Base-by-base conservation (phyloP, 345 rosid species). In the Kernera saxatilis region DNA sequence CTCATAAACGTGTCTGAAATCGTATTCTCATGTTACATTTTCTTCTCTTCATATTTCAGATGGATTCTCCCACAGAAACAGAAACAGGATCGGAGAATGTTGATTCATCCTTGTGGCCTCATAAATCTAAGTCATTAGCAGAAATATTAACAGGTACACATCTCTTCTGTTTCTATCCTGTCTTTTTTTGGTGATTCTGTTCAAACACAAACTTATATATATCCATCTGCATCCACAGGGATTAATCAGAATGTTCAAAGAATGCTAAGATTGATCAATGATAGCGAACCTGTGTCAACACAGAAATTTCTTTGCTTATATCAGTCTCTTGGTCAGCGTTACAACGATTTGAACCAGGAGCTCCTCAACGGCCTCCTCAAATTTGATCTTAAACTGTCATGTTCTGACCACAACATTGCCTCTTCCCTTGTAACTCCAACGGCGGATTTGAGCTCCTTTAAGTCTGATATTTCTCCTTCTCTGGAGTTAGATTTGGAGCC, bases 401-500 rank as follows among this genome's bases (percentile, higher is more conserved):
- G 64, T 64, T 80, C 84, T 13, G 81, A 72, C 26, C 45, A 45
- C 1, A 35, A 77, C 43, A 66, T 23, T 49, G 74, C 9, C 19
- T 81, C 76, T 76, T 80, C 64, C 40, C 77, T 66, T 70, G 51
- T 8, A 26, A 69, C 79, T 33, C 74, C 85, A 29, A 77, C 7
- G 76, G 77, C 19, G 64, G 80, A 67, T 30, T 3, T 43, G 36
- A 32, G 39, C 63, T 52, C 65, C 2, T 45, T 9, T 46, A 35
- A 15, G 37, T 80, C 86, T 39, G 86, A 78, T 59, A 66, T 69
- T 66, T 75, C 79, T 63, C 68, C 82, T 59, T 84, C 91, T 19
- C 71, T 48, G 17, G 79, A 84, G 37, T 84, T 86, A 1, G 95
- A 88, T 73, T 81, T 90, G 11, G 91, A 81, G 57, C 54, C 90